Base-by-base conservation (phyloP, 176 grass and related monocot species). In the Musa troglodytarum region DNA sequence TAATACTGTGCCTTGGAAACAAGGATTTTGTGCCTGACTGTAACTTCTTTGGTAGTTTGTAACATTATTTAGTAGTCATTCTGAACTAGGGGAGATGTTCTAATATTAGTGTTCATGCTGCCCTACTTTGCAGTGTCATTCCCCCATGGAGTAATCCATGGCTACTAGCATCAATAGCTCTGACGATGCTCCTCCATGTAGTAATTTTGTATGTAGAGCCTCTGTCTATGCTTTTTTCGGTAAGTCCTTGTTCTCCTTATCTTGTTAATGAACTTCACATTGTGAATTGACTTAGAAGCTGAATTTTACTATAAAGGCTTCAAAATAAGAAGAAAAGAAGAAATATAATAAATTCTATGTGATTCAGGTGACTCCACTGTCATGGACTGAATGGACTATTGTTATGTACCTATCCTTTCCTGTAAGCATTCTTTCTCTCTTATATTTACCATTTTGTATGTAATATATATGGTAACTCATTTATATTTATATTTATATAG, bases 401-500 rank as follows among this genome's bases (percentile, higher is more conserved):
- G 90, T 99, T 88, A 80, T 99, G 68, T 99, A 89, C 63, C 84
- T 99, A 49, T 98, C 90, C 70, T 93, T 91, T 81, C 95, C 95
- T 74, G 95, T 98, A 79, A 91, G 95, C 86, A 82, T 80, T 80
- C 53, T 81, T 77, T 86, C 50, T 70, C 12, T 21, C 72, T 74
- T 69, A 71, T 19, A 43, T 56, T 67, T 23, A 21, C 67, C 57
- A 9, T 43, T 66, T 53, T 54, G 65, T 52, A 68, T 58, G 49
- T 25, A n/a, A 22, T 65, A 1, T 34, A 24, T 28, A 1, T 62
- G 23, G 5, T 26, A 77, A 54, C 56, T 86, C 49, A 78, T 17
- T 26, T 43, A 43, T 43, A 43, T 6, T 43, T 43, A 43, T 43
- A 43, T 43, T 43, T 43, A 43, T 43, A 5, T 43, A 43, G 34